phyloP scores from a whole-genome alignment of 129 eudicot genomes.

The Escallonia rubra region DNA sequence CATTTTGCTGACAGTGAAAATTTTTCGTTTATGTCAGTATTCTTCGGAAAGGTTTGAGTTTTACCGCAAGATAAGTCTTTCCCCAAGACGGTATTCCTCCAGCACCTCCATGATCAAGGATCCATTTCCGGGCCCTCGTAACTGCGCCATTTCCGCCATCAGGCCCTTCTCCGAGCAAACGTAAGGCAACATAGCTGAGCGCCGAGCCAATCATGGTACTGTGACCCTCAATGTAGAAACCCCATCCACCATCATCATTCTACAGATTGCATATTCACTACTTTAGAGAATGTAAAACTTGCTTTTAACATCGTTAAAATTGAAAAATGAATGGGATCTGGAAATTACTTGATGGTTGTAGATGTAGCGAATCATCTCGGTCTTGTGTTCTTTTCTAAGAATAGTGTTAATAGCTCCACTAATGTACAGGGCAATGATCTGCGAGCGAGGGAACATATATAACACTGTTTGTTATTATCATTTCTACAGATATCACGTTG shows the following conservation, averaged over 20 bases:
- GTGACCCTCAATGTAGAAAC: conserved; percentile 66
- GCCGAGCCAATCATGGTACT: conserved; percentile 68
- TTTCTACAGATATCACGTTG: too few relatives aligned
- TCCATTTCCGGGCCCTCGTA: conserved; percentile 53
- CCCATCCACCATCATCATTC: conserved; percentile 87
- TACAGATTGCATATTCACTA: conserved; percentile 1
- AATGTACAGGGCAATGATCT: conserved; percentile 65
- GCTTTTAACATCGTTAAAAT: not conserved
- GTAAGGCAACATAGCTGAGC: conserved; percentile 41
- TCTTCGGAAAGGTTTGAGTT: too few relatives aligned
- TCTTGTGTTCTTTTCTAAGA: conserved; percentile 50
- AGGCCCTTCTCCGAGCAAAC: conserved; percentile 50
- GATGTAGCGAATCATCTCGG: conserved; percentile 62
- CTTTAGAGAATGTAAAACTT: not conserved
- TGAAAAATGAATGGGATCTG: not conserved
- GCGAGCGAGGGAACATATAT: not conserved
- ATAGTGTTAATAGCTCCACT: conserved; percentile 60
- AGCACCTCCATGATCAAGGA: conserved; percentile 78
- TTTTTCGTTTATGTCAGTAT: too few relatives aligned
- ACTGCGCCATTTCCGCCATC: conserved; percentile 46
- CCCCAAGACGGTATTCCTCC: conserved; percentile 63
- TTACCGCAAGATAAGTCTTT: conserved; percentile 64
- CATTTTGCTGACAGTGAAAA: too few relatives aligned
- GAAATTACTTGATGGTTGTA: conserved; percentile 69
- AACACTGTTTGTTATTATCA: too few relatives aligned